Base-by-base conservation (phyloP, 2,329 filamentous ascomycete genomes). In the Xylaria sp. region DNA sequence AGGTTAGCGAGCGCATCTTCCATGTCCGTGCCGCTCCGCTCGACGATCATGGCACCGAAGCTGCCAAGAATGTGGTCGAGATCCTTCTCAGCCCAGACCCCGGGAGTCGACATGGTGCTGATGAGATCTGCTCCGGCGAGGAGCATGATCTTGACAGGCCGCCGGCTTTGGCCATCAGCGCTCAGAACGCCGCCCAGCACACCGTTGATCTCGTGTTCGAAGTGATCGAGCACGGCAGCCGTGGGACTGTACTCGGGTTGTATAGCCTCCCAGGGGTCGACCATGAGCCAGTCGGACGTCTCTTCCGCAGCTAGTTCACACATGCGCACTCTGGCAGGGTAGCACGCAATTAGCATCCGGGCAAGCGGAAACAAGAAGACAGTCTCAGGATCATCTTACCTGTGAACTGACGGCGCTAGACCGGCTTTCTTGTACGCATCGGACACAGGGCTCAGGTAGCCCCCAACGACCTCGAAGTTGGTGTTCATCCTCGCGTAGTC, bases 261-360 rank as follows among this genome's bases (percentile, higher is more conserved):
- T 75, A 92, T 84, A n/a, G 93, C 92, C 84, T 97, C 94, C 91
- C 92, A 97, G 0, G 92, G 90, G 78, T 97, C 94, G 55, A 96
- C 92, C 89, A 94, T 94, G 69, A 97, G 85, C 90, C 92, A 94
- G 75, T 89, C 89, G 60, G 91, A 90, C 61, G 92, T 90, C 74
- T 92, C 86, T 74, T 90, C 88, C 28, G 94, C 90, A 8, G 94
- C 94, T 46, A 97, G 85, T 75, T 92, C 88, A 80, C 94, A 97
- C 94, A 98, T 98, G 71, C 91, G 89, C 72, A 96, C 87, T 74
- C 88, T 89, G 18, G 25, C 56, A 51, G 57, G 54, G 20, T 13
- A 41, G 4, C 33, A 60, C 20, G 33, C 58, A 62, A 76, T 74
- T 28, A 46, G 75, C 33, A 46, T 63, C 1, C 51, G 18, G 52